Base-by-base conservation (phyloP, 1,284 basidiomycete genomes). In the Ceratobasidium sp. region DNA sequence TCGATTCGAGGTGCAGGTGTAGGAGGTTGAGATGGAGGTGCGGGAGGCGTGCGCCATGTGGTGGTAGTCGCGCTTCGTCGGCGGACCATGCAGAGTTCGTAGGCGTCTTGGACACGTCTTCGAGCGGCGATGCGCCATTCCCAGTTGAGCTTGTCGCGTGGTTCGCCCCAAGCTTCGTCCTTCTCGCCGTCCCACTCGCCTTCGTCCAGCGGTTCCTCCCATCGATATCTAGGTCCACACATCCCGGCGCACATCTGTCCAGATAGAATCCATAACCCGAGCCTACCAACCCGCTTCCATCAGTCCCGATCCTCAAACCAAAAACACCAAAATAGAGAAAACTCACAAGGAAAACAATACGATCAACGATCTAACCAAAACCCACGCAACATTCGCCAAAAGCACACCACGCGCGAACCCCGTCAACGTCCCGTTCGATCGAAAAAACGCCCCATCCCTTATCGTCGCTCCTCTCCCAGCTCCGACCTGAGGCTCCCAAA, bases 221-320 rank as follows among this genome's bases (percentile, higher is more conserved):
- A 94, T 79, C 92, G 88, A 82, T 91, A 90, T 28, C 93, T 89
- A 12, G 94, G 94, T 67, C 94, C 94, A 83, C 93, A 94, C n/a
- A 94, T 83, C 33, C 94, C 93, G 67, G 89, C 93, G 77, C 92
- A 94, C 79, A 89, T 89, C 79, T 94, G 89, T 66, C 92, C 92
- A 74, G 91, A 92, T 80, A 92, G 83, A 78, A 92, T 83, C 93
- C 93, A 95, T 23, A 96, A 87, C 52, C 91, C 91, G 57, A 92
- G 82, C 88, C 91, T 94, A 65, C 70, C 28, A 33, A 40, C 28
- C n/a, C n/a, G 50, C 17, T 42, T 57, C 2, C 15, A 33, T 71
- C 75, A 69, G 62, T 15, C 76, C 75, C 4, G 4, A 33, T 33
- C 33, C 33, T 33, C 33, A 33, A 33, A 33, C 33, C 33, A 33